Base-by-base conservation (phyloP, 371 early-diverging fungal genomes). In the Umbelopsis sp. region DNA sequence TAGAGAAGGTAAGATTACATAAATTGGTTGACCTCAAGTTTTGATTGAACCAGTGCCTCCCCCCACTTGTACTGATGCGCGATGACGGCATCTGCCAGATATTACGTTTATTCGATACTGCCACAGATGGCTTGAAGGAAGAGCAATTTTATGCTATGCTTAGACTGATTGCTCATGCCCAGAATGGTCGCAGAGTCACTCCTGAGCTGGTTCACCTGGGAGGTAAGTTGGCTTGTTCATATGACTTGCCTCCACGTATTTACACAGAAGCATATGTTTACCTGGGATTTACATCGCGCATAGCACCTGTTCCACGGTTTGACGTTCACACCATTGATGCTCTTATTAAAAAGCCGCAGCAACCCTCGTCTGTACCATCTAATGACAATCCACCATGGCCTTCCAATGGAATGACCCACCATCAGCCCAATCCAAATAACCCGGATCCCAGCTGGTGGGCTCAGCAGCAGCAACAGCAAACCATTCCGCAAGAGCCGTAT, bases 161-260 rank as follows among this genome's bases (percentile, higher is more conserved):
- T 16, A 71, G 83, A 48, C 67, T 83, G 16, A 76, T 80, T 69
- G 79, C 80, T 10, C 83, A 83, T 75, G 83, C 81, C 24, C 83
- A 83, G 69, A 79, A 79, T 73, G 83, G 83, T 35, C 77, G 83
- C 18, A 73, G 72, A 48, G 71, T 83, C 29, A 79, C 77, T 62
- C 76, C 71, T 41, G 81, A 80, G 52, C 67, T 83, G 52, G 76
- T 83, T 11, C 77, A 73, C 66, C 63, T 83, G 65, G 81, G 80
- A 75, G 80, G 82, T 82, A 74, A 65, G 25, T 48, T 10, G 7
- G 41, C 20, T 38, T 25, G 20, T 20, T 52, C 32, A 64, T 48
- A 48, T 48, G 11, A 48, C 48, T 7, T 29, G 29, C 0, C 20
- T 7, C 48, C 46, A 16, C 25, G 1, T 62, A n/a, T 37, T 3